These are phyloP conservation scores for Epichloe elymi DNA, from an alignment of 2,329 filamentous ascomycete genomes.

Conservation along the genomic window DNA sequence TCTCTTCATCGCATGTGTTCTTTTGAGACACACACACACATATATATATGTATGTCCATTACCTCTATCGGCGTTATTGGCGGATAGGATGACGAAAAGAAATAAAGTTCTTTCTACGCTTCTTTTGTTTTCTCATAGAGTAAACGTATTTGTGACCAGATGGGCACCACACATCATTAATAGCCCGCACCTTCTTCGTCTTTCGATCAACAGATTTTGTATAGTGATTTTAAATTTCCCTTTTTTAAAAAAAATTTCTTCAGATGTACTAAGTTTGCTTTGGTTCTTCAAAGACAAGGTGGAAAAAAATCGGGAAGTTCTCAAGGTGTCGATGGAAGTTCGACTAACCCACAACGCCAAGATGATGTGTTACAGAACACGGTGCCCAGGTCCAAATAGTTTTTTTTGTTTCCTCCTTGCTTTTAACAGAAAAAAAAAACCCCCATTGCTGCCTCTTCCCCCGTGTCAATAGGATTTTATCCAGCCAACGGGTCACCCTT, in stretches of 20 bases:
- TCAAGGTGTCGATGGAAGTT: constrained; percentile 15
- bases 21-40: background rate
- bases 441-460: background rate
- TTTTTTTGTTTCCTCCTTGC: background rate
- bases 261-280: constrained; percentile 11
- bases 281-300: constrained; percentile 17
- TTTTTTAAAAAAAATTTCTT: background rate
- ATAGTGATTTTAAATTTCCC: background rate
- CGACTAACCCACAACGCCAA: constrained; percentile 25
- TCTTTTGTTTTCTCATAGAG: background rate
- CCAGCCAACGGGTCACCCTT: too few relatives aligned
- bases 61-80: constrained; percentile 23
- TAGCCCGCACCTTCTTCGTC: constrained; percentile 11
- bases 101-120: background rate
- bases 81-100: constrained; percentile 18
- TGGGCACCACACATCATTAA: constrained; percentile 6
- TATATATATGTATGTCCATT: background rate
- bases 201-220: constrained; percentile 15
- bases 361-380: constrained; percentile 21
- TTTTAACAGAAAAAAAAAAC: background rate
- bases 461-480: too few relatives aligned
- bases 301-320: constrained; percentile 1
- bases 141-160: constrained; percentile 2
- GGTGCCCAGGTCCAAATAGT: constrained; percentile 17
- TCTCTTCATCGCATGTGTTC: background rate